Conservation (phyloP, 2,329 filamentous ascomycete genomes). For the Xylaria sp. region DNA sequence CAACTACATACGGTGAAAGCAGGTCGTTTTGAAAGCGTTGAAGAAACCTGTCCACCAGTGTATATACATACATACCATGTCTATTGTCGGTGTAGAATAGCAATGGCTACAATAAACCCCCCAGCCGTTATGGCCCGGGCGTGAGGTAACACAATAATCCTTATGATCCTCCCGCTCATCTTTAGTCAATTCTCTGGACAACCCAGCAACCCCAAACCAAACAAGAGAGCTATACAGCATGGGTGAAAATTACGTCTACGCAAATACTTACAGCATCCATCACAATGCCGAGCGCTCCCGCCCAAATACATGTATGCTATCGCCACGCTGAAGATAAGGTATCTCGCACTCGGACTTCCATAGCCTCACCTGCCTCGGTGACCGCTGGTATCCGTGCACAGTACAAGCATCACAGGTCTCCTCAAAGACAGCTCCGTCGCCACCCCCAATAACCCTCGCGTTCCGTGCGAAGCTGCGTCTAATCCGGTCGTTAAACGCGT, state of each 20-base stretch:
- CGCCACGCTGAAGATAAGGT: not conserved
- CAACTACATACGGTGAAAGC: not conserved
- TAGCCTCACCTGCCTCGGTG: not conserved
- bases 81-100: not conserved
- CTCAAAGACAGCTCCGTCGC: conserved; percentile 3
- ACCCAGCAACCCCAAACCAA: not conserved
- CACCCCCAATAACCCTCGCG: not conserved
- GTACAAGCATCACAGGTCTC: not conserved
- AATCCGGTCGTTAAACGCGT: conserved; percentile 22
- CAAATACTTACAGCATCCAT: not conserved
- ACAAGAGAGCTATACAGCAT: not conserved
- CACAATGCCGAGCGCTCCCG: not conserved
- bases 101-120: not conserved
- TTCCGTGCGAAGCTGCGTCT: conserved; percentile 15
- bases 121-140: not conserved
- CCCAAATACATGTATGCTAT: not conserved
- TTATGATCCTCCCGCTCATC: not conserved
- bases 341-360: conserved; percentile 8
- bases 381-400: not conserved
- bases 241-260: not conserved
- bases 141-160: not conserved
- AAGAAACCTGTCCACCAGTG: not conserved
- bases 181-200: not conserved
- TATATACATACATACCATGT: not conserved
- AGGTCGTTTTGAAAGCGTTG: not conserved